Evolutionary conservation across 2,329 filamentous ascomycete species (phyloP).

Genomic region (Clarireedia monteithiana): DNA sequence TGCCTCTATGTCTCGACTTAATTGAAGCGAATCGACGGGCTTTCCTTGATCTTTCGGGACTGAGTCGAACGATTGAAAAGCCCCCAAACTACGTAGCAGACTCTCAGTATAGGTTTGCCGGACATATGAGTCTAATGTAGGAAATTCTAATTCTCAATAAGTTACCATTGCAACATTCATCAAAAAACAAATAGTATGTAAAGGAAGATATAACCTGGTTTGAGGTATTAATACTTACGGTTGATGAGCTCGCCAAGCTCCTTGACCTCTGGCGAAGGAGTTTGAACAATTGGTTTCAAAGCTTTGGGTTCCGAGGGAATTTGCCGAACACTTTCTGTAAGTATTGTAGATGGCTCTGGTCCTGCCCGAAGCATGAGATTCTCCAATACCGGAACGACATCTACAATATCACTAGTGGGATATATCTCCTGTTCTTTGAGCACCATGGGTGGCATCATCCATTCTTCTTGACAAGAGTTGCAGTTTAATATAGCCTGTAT

Average conservation of each 20-base stretch:
- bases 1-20: slow-evolving; percentile 2
- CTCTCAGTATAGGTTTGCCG: slow-evolving; percentile 34
- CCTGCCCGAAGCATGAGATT: not conserved
- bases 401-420: not conserved
- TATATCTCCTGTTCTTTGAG: slow-evolving; percentile 8
- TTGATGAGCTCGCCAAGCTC: slow-evolving; percentile 27
- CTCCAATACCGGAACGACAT: slow-evolving; percentile 5
- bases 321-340: not conserved
- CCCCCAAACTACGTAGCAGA: slow-evolving; percentile 29
- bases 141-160: not conserved
- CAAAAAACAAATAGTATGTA: too few relatives aligned
- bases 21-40: not conserved
- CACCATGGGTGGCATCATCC: not conserved
- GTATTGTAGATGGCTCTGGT: not conserved
- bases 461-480: slow-evolving; percentile 11
- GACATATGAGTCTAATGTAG: slow-evolving; percentile 24
- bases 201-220: too few relatives aligned
- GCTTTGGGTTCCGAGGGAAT: not conserved
- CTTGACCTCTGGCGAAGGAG: slow-evolving; percentile 5
- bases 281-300: not conserved
- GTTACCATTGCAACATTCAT: not conserved
- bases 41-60: not conserved
- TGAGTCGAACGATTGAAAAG: slow-evolving; percentile 19
- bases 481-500: slow-evolving; percentile 36
- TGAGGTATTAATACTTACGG: too few relatives aligned